Percentiles rank a stretch among this genome's conserved stretches.
Conservation (phyloP, 2,329 filamentous ascomycete genomes). For the Leptoxyphium fumago region DNA sequence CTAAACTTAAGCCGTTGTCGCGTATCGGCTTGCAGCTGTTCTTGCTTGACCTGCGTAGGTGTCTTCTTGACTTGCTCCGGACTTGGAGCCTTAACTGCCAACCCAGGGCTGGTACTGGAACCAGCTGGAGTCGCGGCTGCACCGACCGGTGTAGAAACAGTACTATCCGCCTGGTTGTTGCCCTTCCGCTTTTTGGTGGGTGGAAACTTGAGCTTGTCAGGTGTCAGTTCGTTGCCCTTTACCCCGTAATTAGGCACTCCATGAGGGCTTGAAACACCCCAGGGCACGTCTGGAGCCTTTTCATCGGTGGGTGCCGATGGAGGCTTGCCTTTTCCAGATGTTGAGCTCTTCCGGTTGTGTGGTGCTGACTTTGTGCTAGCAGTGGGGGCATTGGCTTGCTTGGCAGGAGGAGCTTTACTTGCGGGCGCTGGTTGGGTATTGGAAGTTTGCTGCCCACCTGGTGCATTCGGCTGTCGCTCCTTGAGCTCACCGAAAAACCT, state of each 20-base stretch:
- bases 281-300: conserved; percentile 16
- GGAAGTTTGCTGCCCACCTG: conserved; percentile 3
- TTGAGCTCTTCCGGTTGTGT: conserved; percentile 12
- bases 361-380: conserved; percentile 1
- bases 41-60: conserved; percentile 21
- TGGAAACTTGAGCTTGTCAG: conserved; percentile 43
- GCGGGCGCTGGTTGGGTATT: background rate
- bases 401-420: background rate
- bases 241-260: conserved; percentile 43
- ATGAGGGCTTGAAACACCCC: conserved; percentile 27
- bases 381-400: conserved; percentile 5
- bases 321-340: conserved; percentile 12
- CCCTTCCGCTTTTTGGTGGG: conserved; percentile 40
- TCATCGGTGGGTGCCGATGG: conserved; percentile 20
- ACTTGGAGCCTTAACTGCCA: conserved; percentile 22
- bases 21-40: conserved; percentile 20
- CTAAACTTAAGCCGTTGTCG: conserved; percentile 35
- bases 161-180: conserved; percentile 23
- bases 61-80: conserved; percentile 32
- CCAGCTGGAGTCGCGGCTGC: conserved; percentile 20
- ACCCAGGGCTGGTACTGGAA: conserved; percentile 24
- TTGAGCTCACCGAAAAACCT: conserved; percentile 16
- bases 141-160: conserved; percentile 25
- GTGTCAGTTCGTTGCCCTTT: conserved; percentile 33
- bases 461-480: conserved; percentile 9